Conservation (phyloP, 2,329 filamentous ascomycete genomes). For the Xylariaceae sp. region DNA sequence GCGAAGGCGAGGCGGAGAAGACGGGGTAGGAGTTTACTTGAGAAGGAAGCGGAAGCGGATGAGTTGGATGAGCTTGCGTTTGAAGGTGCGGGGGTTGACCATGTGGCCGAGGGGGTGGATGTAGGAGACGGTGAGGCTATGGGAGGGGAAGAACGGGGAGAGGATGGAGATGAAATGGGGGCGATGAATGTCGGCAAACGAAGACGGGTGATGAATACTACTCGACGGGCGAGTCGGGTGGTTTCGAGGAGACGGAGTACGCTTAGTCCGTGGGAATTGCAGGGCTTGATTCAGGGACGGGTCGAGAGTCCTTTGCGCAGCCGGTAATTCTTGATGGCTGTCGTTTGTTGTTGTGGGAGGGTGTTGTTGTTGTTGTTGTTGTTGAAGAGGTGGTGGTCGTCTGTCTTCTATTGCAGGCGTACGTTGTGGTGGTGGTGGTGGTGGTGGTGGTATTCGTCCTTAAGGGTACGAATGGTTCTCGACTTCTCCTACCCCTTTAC, state of each 20-base stretch:
- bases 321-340: slow-evolving; percentile 2
- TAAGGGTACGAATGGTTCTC: no score
- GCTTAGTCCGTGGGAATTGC: slow-evolving; percentile 67
- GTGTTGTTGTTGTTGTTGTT: neutral
- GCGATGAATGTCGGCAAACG: slow-evolving; percentile 9
- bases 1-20: no score
- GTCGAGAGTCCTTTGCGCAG: slow-evolving; percentile 14
- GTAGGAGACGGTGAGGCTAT: neutral
- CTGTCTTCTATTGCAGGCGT: no score
- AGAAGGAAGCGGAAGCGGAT: neutral
- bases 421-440: no score
- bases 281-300: slow-evolving; percentile 56
- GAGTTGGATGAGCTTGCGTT: slow-evolving; percentile 10
- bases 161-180: neutral
- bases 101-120: neutral
- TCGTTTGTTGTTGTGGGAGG: no score
- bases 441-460: no score
- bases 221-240: slow-evolving; percentile 46
- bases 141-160: neutral
- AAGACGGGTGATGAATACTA: slow-evolving; percentile 27
- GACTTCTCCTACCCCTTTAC: no score
- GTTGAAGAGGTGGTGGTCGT: no score
- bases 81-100: neutral
- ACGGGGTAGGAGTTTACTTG: no score
- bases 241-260: slow-evolving; percentile 66